phyloP scores from a whole-genome alignment of 257 asterid species.

The Fraxinus americana region DNA sequence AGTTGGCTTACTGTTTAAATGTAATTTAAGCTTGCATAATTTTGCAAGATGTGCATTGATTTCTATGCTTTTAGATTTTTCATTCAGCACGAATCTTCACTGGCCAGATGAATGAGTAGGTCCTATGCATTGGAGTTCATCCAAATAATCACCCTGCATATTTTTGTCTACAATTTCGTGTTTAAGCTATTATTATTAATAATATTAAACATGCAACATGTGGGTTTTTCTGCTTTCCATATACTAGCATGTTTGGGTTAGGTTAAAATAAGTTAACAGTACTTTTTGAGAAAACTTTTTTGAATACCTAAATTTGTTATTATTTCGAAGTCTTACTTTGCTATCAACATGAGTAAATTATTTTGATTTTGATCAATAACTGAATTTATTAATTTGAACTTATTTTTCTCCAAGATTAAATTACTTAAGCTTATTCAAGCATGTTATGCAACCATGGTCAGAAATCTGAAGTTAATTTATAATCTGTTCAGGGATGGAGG shows the following conservation, averaged over 20 bases:
- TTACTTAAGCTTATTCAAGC: not conserved
- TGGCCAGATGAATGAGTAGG: not conserved
- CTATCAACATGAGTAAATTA: not conserved
- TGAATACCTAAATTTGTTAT: not conserved
- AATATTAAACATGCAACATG: not conserved
- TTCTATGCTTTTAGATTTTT: not conserved
- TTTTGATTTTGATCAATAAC: not conserved
- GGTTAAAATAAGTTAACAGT: not conserved
- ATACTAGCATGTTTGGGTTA: not conserved
- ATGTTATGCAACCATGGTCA: not conserved
- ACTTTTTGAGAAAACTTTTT: not conserved
- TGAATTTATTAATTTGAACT: not conserved
- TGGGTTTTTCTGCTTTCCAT: not conserved
- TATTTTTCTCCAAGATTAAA: not conserved
- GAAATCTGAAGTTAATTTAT: not conserved
- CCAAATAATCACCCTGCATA: not conserved
- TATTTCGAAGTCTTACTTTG: not conserved
- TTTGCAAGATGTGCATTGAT: not conserved
- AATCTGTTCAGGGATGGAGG: conserved; percentile 74
- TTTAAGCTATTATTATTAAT: not conserved
- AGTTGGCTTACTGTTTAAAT: not conserved
- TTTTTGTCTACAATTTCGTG: not conserved
- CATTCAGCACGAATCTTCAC: not conserved
- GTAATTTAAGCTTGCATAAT: not conserved
- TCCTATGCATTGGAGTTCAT: not conserved